These are phyloP conservation scores for Apiospora malaysiana DNA, from an alignment of 2,329 filamentous ascomycete species.

Conservation along the genomic window DNA sequence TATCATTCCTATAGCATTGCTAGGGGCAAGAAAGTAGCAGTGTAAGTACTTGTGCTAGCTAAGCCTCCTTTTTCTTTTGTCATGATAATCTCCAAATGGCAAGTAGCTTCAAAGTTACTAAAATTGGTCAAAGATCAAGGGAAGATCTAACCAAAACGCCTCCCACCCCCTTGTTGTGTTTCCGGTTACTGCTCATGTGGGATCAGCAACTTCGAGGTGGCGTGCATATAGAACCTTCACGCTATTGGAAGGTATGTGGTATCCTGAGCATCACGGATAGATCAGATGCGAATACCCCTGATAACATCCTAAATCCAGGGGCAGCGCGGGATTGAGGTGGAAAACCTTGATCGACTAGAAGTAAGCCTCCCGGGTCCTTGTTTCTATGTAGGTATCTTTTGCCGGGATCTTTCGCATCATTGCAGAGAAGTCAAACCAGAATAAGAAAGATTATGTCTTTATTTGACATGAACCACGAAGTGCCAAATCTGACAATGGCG, in stretches of 20 bases:
- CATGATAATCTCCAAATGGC: background rate
- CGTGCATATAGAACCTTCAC: background rate
- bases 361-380: background rate
- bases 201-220: background rate
- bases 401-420: background rate
- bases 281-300: background rate
- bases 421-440: background rate
- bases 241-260: background rate
- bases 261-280: background rate
- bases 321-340: background rate
- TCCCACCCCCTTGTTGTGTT: background rate
- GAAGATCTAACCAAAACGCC: background rate
- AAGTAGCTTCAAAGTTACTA: background rate
- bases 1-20: background rate
- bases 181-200: background rate
- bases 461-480: background rate
- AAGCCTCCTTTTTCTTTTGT: background rate
- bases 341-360: background rate
- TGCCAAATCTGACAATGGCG: background rate
- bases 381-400: background rate
- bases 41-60: background rate
- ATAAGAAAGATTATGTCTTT: background rate
- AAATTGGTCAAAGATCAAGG: background rate
- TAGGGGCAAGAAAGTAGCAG: background rate
- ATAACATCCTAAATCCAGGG: background rate